Evolutionary conservation across 176 grass and related monocot species (phyloP).

Genomic region (Bothriochloa decipiens): DNA sequence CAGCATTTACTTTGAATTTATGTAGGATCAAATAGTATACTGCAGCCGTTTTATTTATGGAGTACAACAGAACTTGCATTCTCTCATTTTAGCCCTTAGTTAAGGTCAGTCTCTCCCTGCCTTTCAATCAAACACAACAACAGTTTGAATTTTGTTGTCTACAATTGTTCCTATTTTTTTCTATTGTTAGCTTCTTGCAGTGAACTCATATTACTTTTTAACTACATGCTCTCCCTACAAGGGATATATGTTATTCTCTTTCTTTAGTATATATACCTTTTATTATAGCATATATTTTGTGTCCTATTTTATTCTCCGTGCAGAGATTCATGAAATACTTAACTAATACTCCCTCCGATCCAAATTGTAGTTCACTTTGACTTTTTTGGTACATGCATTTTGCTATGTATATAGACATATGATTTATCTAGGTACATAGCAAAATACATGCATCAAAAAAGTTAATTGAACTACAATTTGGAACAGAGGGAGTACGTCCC

Average conservation of each 20-base stretch:
- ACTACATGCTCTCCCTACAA: background rate
- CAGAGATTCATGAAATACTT: constrained; percentile 37
- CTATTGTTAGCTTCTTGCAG: background rate
- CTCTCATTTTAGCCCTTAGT: background rate
- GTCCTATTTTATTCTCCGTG: background rate
- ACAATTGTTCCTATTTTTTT: background rate
- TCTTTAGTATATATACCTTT: background rate
- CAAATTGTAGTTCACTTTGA: too few relatives aligned
- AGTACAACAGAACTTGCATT: constrained; percentile 1
- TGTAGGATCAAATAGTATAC: too few relatives aligned
- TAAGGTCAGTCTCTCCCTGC: background rate
- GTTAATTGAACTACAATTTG: too few relatives aligned
- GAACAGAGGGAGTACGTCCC: too few relatives aligned
- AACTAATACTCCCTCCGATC: too few relatives aligned
- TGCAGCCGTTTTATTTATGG: too few relatives aligned
- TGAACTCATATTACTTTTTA: constrained; percentile 24
- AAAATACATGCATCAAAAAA: too few relatives aligned
- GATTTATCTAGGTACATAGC: too few relatives aligned
- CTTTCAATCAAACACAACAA: constrained; percentile 11
- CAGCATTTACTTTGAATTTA: too few relatives aligned
- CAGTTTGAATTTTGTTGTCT: background rate
- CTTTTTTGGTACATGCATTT: too few relatives aligned
- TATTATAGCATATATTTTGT: background rate
- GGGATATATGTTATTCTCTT: background rate
- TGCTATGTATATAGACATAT: too few relatives aligned